phyloP scores from a whole-genome alignment of 2,329 filamentous ascomycete species.

The Paecilomyces sp. region DNA sequence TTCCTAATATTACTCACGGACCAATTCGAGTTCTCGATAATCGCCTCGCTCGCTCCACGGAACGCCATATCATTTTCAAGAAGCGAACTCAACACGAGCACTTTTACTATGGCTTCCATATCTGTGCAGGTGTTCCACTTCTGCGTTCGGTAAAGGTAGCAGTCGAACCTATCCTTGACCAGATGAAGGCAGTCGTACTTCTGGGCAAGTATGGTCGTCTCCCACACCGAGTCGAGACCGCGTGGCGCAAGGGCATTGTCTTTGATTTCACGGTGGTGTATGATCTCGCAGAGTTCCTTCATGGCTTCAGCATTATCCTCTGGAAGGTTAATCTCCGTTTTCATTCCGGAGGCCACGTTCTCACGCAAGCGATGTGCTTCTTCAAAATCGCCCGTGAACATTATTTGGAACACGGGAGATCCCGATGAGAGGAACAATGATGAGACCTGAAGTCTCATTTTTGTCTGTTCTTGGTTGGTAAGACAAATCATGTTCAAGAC shows the following conservation, averaged over 20 bases:
- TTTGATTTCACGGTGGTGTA: not conserved
- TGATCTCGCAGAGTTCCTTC: not conserved
- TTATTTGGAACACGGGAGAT: not conserved
- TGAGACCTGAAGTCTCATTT: not conserved
- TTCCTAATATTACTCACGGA: not conserved
- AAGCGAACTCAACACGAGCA: not conserved
- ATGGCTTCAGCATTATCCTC: not conserved
- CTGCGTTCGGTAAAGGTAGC: not conserved
- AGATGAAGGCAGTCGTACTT: not conserved
- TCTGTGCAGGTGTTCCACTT: not conserved
- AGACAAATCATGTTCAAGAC: not conserved
- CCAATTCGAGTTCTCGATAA: not conserved
- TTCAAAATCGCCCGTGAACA: not conserved
- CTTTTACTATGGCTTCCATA: not conserved
- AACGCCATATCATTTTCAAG: not conserved
- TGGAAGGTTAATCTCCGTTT: not conserved
- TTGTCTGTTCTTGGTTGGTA: not conserved
- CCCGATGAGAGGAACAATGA: not conserved
- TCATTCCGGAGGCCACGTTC: not conserved
- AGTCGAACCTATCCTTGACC: not conserved
- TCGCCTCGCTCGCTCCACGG: not conserved
- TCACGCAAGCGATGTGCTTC: not conserved
- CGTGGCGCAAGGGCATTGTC: not conserved
- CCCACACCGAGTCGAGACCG: not conserved
- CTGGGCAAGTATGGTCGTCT: not conserved